These are phyloP conservation scores for Sophora flavescens DNA, from an alignment of 306 rosid species.

Conservation along the genomic window DNA sequence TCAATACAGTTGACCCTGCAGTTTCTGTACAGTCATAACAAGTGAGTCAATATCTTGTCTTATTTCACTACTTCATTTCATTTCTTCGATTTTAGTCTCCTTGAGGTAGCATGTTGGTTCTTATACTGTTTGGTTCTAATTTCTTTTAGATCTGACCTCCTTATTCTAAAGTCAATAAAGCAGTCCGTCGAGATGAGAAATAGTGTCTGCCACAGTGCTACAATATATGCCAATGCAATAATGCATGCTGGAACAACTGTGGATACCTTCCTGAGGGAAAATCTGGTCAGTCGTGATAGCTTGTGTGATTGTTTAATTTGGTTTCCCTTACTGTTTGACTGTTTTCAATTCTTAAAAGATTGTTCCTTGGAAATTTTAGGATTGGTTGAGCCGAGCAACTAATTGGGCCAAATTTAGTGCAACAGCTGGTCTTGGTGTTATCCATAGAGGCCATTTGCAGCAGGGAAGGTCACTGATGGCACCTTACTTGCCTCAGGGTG, in stretches of 20 bases:
- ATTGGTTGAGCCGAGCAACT: constrained; percentile 98
- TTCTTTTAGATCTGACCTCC: constrained; percentile 87
- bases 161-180: constrained; percentile 92
- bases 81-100: constrained; percentile 31
- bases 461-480: constrained; percentile 98
- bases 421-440: constrained; percentile 97
- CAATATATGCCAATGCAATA: constrained; percentile 92
- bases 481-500: constrained; percentile 97
- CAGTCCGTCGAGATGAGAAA: constrained; percentile 99
- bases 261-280: constrained; percentile 95
- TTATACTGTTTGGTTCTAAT: constrained; percentile 45
- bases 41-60: constrained; percentile 63
- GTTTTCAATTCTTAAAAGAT: constrained; percentile 28
- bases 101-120: constrained; percentile 25
- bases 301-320: not conserved
- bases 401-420: constrained; percentile 99
- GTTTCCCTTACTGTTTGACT: constrained; percentile 25
- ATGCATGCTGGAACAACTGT: constrained; percentile 99
- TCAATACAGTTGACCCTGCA: constrained; percentile 91
- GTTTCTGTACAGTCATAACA: constrained; percentile 95
- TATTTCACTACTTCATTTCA: constrained; percentile 25
- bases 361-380: constrained; percentile 58
- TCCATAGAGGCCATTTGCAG: constrained; percentile 96
- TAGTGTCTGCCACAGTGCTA: constrained; percentile 97
- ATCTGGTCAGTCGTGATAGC: constrained; percentile 62